Evolutionary conservation across 306 rosid species (phyloP), one percentile per base, ranked within the genome.

Genomic region (Cajanus cajan): DNA sequence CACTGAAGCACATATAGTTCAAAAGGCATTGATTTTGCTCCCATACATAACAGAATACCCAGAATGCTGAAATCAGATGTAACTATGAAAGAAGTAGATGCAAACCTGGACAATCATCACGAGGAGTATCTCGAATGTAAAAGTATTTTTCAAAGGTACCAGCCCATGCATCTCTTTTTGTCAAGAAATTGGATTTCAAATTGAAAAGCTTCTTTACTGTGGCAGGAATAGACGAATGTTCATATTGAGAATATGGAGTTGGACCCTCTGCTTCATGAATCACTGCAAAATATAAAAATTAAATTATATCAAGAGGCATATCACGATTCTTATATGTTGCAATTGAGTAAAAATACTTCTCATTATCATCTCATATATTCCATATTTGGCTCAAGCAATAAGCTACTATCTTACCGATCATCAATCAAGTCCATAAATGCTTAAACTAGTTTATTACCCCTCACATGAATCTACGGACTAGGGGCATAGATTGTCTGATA

Each of bases 141-240:
- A 94, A 89, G 80, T 88, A 89, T 15, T 85, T 86, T 82, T 94
- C 98, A 4, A 94, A 94, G 71, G 97, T 86, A 55, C 97, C 97
- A 3, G 98, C 97, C 98, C 98, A 94, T 9, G 98, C 97, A 85
- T 92, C 98, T 86, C 98, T 91, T 85, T 92, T 92, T 4, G 98
- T 94, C 76, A 94, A 84, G 90, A 94, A 94, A 86, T 94, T 94
- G 28, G 97, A 92, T 62, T 87, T 89, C n/a, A 94, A 86, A 86
- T 94, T 94, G 92, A 94, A 94, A 16, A 94, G 91, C 88, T 85
- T 94, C 87, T 94, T 94, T 9, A 94, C 97, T 9, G 97, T 94
- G 12, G 98, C 98, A 0, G 98, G 91, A 39, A 94, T 57, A 15
- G 98, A 94, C 3, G 98, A 92, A 78, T 94, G 98, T 71, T 94